Conservation (phyloP, 2,329 filamentous ascomycete genomes). For the Neocatenulostroma microsporum region DNA sequence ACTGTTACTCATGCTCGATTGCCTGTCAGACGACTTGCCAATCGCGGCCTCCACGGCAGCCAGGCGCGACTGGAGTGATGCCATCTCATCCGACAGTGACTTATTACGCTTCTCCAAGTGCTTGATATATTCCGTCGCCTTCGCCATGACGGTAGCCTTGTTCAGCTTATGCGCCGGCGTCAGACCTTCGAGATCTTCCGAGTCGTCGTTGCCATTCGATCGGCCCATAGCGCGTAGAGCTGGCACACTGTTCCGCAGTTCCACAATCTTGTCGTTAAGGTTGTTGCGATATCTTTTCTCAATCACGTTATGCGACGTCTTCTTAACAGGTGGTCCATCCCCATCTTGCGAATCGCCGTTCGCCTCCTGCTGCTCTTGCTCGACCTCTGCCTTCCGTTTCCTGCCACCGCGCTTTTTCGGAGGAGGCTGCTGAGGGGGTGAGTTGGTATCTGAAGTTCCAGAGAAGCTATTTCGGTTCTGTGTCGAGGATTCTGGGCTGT, state of each 20-base stretch:
- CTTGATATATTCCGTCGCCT: conserved; percentile 92
- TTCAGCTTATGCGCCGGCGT: conserved; percentile 85
- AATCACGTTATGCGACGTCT: conserved; percentile 97
- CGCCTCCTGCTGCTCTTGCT: conserved; percentile 35
- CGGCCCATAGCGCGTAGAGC: conserved; percentile 76
- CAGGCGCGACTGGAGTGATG: conserved; percentile 67
- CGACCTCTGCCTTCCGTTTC: conserved; percentile 29
- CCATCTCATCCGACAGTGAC: conserved; percentile 73
- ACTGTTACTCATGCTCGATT: conserved; percentile 18
- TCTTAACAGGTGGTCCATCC: conserved; percentile 56
- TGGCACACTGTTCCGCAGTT: conserved; percentile 83
- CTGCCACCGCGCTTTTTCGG: conserved; percentile 29
- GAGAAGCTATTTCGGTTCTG: conserved; percentile 24
- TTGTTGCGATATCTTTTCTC: conserved; percentile 96
- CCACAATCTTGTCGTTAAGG: conserved; percentile 93
- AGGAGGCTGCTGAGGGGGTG: conserved; percentile 20
- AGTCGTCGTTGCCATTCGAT: conserved; percentile 58
- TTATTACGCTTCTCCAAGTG: conserved; percentile 89
- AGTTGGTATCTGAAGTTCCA: conserved; percentile 15
- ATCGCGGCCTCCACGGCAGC: conserved; percentile 61
- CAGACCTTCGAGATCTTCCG: conserved; percentile 63
- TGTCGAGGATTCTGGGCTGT: conserved; percentile 26
- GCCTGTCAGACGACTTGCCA: conserved; percentile 19
- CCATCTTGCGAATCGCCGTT: conserved; percentile 33
- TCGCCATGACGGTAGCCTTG: conserved; percentile 93